Evolutionary conservation across 75 land plant species (phyloP).

Genomic region (Pseudotsuga menziesii): DNA sequence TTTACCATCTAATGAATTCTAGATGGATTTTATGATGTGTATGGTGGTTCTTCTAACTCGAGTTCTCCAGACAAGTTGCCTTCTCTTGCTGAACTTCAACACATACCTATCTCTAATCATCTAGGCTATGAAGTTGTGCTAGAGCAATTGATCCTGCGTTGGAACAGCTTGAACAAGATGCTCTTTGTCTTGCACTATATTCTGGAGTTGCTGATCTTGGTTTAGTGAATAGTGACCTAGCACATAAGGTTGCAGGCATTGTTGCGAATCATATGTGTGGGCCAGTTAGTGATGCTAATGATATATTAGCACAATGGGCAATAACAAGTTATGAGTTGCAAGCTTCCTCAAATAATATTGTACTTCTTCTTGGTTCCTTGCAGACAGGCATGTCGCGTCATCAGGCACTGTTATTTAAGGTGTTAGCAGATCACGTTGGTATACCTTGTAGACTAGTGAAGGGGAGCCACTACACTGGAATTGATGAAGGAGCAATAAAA

Average conservation of each 20-base stretch:
- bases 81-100: constrained; percentile 47
- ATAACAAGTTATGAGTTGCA: constrained; percentile 55
- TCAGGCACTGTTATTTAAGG: constrained; percentile 89
- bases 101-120: constrained; percentile 28
- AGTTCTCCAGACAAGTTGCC: constrained; percentile 51
- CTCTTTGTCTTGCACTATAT: constrained; percentile 45
- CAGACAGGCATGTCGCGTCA: constrained; percentile 67
- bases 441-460: too few relatives aligned
- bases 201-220: constrained; percentile 24
- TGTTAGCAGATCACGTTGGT: too few relatives aligned
- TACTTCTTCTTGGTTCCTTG: constrained; percentile 70
- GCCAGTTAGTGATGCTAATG: constrained; percentile 60
- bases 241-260: constrained; percentile 62
- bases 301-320: constrained; percentile 65
- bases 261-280: constrained; percentile 79
- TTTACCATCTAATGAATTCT: too few relatives aligned
- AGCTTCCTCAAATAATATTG: constrained; percentile 52
- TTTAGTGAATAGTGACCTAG: constrained; percentile 24
- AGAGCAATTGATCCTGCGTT: constrained; percentile 51
- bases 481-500: too few relatives aligned
- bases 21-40: constrained; percentile 84
- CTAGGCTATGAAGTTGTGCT: constrained; percentile 64
- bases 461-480: too few relatives aligned
- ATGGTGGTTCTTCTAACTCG: constrained; percentile 34
- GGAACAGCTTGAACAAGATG: constrained; percentile 56